phyloP scores from a whole-genome alignment of 306 rosid species.

The Adenanthera pavonina region DNA sequence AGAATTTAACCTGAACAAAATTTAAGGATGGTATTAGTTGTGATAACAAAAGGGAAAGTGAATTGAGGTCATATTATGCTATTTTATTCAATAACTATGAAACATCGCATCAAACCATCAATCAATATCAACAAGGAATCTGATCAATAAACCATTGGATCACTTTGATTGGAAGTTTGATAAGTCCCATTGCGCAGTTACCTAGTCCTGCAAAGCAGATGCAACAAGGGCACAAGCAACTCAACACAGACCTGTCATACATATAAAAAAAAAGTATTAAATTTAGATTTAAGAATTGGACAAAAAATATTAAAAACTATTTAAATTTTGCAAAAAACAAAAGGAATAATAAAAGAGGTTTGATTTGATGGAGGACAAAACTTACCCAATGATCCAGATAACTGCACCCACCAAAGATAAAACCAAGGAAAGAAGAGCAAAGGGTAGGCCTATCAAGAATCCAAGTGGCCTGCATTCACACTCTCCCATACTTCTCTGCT shows the following conservation, averaged over 20 bases:
- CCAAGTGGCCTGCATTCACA: constrained; percentile 51
- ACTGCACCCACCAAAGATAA: constrained; percentile 46
- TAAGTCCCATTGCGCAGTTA: constrained; percentile 38
- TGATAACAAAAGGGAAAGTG: no score
- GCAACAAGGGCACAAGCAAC: constrained; percentile 57
- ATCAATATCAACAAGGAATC: constrained; percentile 44
- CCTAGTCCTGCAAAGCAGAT: constrained; percentile 41
- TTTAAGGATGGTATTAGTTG: no score
- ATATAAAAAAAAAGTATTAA: background rate
- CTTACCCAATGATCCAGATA: constrained; percentile 52
- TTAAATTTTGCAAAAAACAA: background rate
- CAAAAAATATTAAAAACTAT: background rate
- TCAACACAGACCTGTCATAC: constrained; percentile 43
- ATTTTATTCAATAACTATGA: background rate
- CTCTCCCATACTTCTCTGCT: constrained; percentile 16
- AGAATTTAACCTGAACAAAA: no score
- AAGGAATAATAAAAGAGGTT: background rate
- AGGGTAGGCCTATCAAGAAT: constrained; percentile 57
- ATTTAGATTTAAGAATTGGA: no score
- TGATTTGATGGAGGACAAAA: background rate
- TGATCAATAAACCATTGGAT: constrained; percentile 46
- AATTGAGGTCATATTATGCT: background rate
- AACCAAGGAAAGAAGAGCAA: constrained; percentile 48
- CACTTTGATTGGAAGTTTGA: constrained; percentile 45
- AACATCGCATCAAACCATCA: background rate